Evolutionary conservation across 306 rosid genomes (phyloP).

Genomic region (Cicer bijugum): DNA sequence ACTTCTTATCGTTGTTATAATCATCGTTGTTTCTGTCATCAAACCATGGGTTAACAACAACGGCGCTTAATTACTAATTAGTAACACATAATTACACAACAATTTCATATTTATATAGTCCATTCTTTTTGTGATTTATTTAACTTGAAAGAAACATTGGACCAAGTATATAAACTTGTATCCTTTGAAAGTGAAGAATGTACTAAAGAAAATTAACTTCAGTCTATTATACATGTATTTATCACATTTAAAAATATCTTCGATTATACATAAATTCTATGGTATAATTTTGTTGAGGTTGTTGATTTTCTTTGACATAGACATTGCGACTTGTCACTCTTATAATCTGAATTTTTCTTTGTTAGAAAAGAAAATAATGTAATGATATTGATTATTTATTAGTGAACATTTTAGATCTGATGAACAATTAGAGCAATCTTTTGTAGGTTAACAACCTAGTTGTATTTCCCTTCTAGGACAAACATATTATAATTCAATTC

Average conservation of each 20-base stretch:
- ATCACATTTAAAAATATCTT: not conserved
- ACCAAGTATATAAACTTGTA: slow-evolving; percentile 11
- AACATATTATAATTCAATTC: too few relatives aligned
- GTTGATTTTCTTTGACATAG: too few relatives aligned
- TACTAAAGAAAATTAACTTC: not conserved
- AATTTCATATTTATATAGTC: slow-evolving; percentile 11
- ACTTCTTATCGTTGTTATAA: slow-evolving; percentile 65
- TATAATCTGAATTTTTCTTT: too few relatives aligned
- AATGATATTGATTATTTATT: too few relatives aligned
- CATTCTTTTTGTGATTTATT: slow-evolving; percentile 11
- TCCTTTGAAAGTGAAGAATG: not conserved
- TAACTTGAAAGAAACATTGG: slow-evolving; percentile 21
- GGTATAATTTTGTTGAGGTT: too few relatives aligned
- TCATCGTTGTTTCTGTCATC: slow-evolving; percentile 65
- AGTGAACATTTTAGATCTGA: too few relatives aligned
- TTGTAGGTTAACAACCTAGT: too few relatives aligned
- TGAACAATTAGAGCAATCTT: too few relatives aligned
- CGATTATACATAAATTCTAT: too few relatives aligned
- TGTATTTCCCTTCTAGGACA: too few relatives aligned
- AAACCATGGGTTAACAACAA: slow-evolving; percentile 70
- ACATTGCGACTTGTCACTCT: too few relatives aligned
- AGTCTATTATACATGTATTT: not conserved
- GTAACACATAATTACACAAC: slow-evolving; percentile 11
- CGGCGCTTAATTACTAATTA: slow-evolving; percentile 56
- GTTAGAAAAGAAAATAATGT: too few relatives aligned